Conservation (phyloP, 1,139 yeast species). For the Arxiozyma slooffiae region DNA sequence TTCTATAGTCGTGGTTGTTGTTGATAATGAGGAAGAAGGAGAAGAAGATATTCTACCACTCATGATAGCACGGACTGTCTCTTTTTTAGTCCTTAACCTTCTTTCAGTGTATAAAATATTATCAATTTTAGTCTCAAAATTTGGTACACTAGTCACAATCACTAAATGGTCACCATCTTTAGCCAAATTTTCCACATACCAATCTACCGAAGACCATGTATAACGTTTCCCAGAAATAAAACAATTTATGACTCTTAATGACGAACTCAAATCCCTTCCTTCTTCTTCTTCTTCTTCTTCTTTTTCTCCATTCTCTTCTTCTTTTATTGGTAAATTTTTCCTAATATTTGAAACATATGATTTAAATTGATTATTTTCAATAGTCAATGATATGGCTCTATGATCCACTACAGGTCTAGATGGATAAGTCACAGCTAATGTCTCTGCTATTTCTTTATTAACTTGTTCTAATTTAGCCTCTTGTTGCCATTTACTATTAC, state of each 20-base stretch:
- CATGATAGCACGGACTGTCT: conserved; percentile 2
- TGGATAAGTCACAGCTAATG: conserved; percentile 35
- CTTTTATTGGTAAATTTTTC: conserved; percentile 14
- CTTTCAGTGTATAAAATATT: conserved; percentile 10
- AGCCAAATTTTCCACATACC: conserved; percentile 44
- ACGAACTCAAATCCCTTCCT: conserved; percentile 25
- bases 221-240: conserved; percentile 55
- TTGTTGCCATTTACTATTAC: conserved; percentile 5
- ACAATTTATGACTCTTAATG: conserved; percentile 43
- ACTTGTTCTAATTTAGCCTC: conserved; percentile 5
- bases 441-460: conserved; percentile 12
- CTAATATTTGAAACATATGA: conserved; percentile 11
- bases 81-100: conserved; percentile 5
- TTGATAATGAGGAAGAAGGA: not conserved
- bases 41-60: not conserved
- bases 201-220: conserved; percentile 67
- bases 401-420: conserved; percentile 44
- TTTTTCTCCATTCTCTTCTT: conserved; percentile 24
- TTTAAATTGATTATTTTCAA: conserved; percentile 37
- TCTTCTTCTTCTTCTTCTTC: conserved; percentile 30
- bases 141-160: conserved; percentile 38
- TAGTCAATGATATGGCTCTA: conserved; percentile 41
- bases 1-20: not conserved
- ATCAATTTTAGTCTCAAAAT: conserved; percentile 20
- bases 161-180: conserved; percentile 58